phyloP scores from a whole-genome alignment of 1,284 basidiomycete species.

The Termitomyces sp. region DNA sequence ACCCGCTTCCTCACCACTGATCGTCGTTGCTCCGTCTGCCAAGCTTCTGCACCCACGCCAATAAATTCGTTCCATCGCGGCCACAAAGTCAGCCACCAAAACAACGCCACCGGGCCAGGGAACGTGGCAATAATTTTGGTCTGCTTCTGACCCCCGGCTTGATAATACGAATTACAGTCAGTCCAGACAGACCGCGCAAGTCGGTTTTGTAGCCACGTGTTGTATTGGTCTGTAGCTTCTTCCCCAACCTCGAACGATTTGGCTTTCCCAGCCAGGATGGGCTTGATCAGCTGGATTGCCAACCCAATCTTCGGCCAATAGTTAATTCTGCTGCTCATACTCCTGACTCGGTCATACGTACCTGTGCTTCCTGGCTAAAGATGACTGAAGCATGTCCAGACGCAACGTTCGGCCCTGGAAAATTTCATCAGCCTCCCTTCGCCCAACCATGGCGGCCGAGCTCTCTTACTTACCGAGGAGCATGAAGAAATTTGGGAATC shows the following conservation, averaged over 20 bases:
- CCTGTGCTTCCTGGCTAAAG: slow-evolving; percentile 49
- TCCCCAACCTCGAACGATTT: slow-evolving; percentile 43
- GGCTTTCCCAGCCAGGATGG: slow-evolving; percentile 40
- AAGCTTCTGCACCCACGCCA: slow-evolving; percentile 30
- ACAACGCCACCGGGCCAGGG: slow-evolving; percentile 42
- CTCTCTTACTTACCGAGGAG: slow-evolving; percentile 36
- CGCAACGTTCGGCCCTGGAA: slow-evolving; percentile 21
- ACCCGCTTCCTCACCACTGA: slow-evolving; percentile 20
- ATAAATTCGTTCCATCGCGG: slow-evolving; percentile 38
- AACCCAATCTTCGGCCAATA: slow-evolving; percentile 35
- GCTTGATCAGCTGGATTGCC: slow-evolving; percentile 42
- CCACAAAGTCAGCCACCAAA: slow-evolving; percentile 44
- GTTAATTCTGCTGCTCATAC: slow-evolving; percentile 9
- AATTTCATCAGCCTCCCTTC: neutral
- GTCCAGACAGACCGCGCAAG: slow-evolving; percentile 42
- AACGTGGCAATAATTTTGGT: slow-evolving; percentile 42
- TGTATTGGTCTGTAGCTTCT: slow-evolving; percentile 39
- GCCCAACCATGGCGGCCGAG: neutral
- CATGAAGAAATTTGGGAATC: slow-evolving; percentile 47
- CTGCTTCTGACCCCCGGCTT: slow-evolving; percentile 28
- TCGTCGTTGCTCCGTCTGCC: slow-evolving; percentile 23
- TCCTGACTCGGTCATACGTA: slow-evolving; percentile 19
- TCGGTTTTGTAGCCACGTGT: slow-evolving; percentile 42
- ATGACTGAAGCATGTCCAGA: slow-evolving; percentile 49
- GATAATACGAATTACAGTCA: slow-evolving; percentile 48